These are phyloP conservation scores for Penicillium simplicissimum DNA, from an alignment of 495 filamentous ascomycete genomes.

Conservation along the genomic window DNA sequence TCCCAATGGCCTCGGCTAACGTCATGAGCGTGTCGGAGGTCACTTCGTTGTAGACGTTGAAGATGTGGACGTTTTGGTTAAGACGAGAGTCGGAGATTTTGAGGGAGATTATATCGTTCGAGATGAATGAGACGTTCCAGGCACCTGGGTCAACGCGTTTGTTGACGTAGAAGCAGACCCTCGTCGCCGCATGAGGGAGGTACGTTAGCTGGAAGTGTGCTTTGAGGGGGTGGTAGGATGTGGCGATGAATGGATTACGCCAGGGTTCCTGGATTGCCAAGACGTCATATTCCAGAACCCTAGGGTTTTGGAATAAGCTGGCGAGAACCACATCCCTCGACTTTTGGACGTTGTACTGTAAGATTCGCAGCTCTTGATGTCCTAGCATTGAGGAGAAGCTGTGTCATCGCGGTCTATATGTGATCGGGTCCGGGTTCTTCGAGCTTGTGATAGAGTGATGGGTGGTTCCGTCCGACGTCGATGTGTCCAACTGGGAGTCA, in stretches of 20 bases:
- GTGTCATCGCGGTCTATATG: slow-evolving; percentile 1
- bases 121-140: background rate
- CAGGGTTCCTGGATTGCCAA: slow-evolving; percentile 5
- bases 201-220: slow-evolving; percentile 2
- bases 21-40: background rate
- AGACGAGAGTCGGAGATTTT: background rate
- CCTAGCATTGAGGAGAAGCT: slow-evolving; percentile 8
- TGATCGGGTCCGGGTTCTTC: slow-evolving; percentile 8
- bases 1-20: background rate
- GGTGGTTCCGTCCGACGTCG: slow-evolving; percentile 6
- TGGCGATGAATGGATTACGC: slow-evolving; percentile 4
- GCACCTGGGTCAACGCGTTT: background rate
- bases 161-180: slow-evolving; percentile 2
- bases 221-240: slow-evolving; percentile 3
- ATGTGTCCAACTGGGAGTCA: background rate
- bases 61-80: background rate
- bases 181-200: background rate
- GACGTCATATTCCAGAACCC: slow-evolving; percentile 5
- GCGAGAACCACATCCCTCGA: background rate
- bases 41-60: slow-evolving; percentile 5
- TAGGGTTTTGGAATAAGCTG: slow-evolving; percentile 7
- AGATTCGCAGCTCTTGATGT: slow-evolving; percentile 7
- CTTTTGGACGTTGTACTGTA: slow-evolving; percentile 11
- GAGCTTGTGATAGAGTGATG: slow-evolving; percentile 3
- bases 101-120: slow-evolving; percentile 1